Evolutionary conservation across 441 rosid genomes (phyloP).

Genomic region (Pelargonium cotyledonis): DNA sequence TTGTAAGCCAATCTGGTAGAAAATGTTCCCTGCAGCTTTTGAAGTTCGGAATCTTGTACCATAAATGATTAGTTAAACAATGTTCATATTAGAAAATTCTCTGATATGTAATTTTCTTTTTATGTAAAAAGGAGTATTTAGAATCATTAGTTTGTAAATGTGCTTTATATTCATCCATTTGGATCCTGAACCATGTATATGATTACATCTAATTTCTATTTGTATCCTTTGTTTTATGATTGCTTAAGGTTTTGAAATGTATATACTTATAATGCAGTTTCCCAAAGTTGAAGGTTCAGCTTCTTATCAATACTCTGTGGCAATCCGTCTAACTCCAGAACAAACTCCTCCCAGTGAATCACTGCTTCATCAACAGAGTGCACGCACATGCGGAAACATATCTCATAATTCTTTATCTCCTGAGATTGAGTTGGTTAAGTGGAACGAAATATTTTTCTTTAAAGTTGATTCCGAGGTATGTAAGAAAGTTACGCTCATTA

Average conservation of each 20-base stretch:
- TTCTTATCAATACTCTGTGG: slow-evolving; percentile 61
- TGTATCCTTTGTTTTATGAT: not conserved
- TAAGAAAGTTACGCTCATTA: not conserved
- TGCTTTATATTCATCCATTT: not conserved
- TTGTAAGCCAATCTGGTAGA: not conserved
- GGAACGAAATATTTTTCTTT: slow-evolving; percentile 94
- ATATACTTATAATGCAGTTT: slow-evolving; percentile 36
- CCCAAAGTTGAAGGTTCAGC: slow-evolving; percentile 51
- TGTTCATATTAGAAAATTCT: not conserved
- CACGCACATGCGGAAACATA: slow-evolving; percentile 77
- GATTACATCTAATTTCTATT: not conserved
- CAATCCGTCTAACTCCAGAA: slow-evolving; percentile 52
- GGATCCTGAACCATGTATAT: not conserved
- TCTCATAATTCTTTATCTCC: slow-evolving; percentile 42
- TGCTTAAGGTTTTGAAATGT: not conserved
- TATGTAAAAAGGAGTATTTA: not conserved
- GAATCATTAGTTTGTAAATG: not conserved
- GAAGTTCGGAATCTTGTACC: no score
- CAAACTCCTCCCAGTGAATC: slow-evolving; percentile 45
- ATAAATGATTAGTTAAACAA: not conserved
- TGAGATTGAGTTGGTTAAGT: slow-evolving; percentile 52
- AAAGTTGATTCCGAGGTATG: slow-evolving; percentile 74
- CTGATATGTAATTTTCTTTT: not conserved
- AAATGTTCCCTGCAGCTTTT: not conserved
- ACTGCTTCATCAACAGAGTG: slow-evolving; percentile 64